A percentile compares a stretch with the other conserved stretches of the same genome.
Conservation (phyloP, 1,284 basidiomycete species). For the Puccinia horiana region DNA sequence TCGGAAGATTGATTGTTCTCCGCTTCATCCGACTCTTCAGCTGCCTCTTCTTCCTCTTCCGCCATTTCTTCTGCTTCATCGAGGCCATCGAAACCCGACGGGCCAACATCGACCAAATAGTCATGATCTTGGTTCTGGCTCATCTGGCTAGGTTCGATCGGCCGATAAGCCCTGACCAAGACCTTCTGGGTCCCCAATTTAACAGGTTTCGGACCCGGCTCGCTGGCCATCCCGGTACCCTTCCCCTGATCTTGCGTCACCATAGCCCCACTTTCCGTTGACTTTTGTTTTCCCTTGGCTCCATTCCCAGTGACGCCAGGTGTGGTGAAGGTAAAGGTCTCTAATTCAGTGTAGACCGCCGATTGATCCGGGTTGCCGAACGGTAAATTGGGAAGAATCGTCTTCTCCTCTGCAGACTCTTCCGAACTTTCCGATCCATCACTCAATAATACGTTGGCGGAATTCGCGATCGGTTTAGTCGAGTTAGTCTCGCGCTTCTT, state of each 20-base stretch:
- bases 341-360: slow-evolving; percentile 34
- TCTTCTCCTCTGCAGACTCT: neutral
- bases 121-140: neutral
- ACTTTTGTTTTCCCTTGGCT: too few species aligned
- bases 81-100: neutral
- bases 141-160: slow-evolving; percentile 19
- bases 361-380: slow-evolving; percentile 37
- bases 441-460: neutral
- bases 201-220: neutral
- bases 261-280: neutral
- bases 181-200: slow-evolving; percentile 43
- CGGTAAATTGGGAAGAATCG: slow-evolving; percentile 38
- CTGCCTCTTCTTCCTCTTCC: neutral
- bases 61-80: neutral
- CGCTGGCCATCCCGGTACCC: neutral
- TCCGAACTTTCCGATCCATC: slow-evolving; percentile 4
- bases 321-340: slow-evolving; percentile 40
- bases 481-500: neutral
- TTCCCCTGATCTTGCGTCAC: slow-evolving; percentile 13
- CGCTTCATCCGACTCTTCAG: neutral
- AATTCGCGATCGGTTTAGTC: neutral
- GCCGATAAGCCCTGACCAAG: slow-evolving; percentile 44
- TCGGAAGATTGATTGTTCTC: neutral
- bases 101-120: neutral
- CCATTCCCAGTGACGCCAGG: neutral